phyloP scores from a whole-genome alignment of 2,329 filamentous ascomycete species.

The Lachnellula willkommii region DNA sequence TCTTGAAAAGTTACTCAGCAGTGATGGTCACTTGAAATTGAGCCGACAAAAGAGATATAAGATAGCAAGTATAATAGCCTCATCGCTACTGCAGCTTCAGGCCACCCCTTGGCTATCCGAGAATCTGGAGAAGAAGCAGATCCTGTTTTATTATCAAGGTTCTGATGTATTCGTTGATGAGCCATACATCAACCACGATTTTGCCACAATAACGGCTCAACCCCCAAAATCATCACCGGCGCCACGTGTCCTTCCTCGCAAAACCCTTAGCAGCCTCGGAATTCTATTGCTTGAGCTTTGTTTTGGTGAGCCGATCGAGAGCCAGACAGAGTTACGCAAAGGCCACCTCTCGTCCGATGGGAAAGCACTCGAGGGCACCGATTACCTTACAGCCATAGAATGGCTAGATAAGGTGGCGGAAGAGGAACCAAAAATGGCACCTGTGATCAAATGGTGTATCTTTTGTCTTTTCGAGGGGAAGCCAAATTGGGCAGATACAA shows the following conservation, averaged over 20 bases:
- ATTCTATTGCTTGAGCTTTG: constrained; percentile 27
- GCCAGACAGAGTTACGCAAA: constrained; percentile 11
- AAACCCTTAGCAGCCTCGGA: constrained; percentile 17
- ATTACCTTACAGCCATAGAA: constrained; percentile 19
- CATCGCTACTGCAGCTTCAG: constrained; percentile 23
- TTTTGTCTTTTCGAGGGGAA: constrained; percentile 20
- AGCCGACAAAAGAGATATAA: constrained; percentile 20
- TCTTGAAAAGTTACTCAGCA: constrained; percentile 16
- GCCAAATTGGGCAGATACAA: constrained; percentile 19
- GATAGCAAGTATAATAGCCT: constrained; percentile 21
- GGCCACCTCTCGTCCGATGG: constrained; percentile 13
- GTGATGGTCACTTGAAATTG: not conserved
- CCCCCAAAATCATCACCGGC: not conserved
- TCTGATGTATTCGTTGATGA: constrained; percentile 14
- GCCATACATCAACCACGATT: constrained; percentile 17
- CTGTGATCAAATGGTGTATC: constrained; percentile 19
- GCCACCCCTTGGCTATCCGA: constrained; percentile 21
- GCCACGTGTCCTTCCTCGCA: constrained; percentile 5
- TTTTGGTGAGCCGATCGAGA: constrained; percentile 23
- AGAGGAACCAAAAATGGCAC: constrained; percentile 17
- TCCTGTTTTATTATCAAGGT: constrained; percentile 19
- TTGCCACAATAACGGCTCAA: constrained; percentile 2
- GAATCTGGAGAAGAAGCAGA: constrained; percentile 20
- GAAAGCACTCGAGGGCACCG: constrained; percentile 10
- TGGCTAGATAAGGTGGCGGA: constrained; percentile 20